These are phyloP conservation scores for Chytriomyces confervae DNA, from an alignment of 192 early-diverging fungal species.

Conservation along the genomic window DNA sequence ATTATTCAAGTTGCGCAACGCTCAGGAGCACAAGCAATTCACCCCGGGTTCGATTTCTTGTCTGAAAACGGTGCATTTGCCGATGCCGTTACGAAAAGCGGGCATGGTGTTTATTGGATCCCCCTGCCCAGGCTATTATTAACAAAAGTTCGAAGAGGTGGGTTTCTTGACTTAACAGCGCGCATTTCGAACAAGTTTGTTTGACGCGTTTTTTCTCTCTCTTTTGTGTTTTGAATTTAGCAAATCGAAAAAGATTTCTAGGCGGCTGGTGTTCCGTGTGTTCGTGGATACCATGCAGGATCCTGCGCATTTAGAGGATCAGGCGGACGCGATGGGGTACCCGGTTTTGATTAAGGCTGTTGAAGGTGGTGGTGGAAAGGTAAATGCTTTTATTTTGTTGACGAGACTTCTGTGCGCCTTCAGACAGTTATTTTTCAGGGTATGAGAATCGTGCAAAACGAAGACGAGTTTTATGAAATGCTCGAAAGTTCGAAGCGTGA, in stretches of 20 bases:
- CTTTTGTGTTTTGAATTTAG: constrained; percentile 12
- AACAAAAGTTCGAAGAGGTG: constrained; percentile 93
- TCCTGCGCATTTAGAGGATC: constrained; percentile 68
- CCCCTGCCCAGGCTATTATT: constrained; percentile 82
- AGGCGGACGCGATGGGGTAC: constrained; percentile 86
- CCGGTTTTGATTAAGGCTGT: constrained; percentile 98
- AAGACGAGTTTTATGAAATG: constrained; percentile 81
- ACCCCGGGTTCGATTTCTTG: constrained; percentile 97
- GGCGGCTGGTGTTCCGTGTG: constrained; percentile 85
- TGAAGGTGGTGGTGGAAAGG: constrained; percentile 94
- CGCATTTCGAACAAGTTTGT: too few relatives aligned
- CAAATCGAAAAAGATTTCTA: constrained; percentile 90
- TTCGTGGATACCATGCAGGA: constrained; percentile 97
- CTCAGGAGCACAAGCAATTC: constrained; percentile 90
- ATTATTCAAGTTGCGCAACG: constrained; percentile 80
- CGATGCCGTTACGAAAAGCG: constrained; percentile 62
- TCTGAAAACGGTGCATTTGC: constrained; percentile 94
- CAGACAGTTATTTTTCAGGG: constrained; percentile 51
- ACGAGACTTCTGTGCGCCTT: background rate
- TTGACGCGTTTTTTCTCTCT: background rate
- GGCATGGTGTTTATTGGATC: constrained; percentile 90
- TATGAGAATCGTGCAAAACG: constrained; percentile 86
- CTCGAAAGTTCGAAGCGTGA: constrained; percentile 84
- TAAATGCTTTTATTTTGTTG: background rate
- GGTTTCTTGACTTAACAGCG: too few relatives aligned